Evolutionary conservation across 2,329 filamentous ascomycete genomes (phyloP), one percentile per base, ranked within the genome.

Genomic region (Cryoendolithus antarcticus): DNA sequence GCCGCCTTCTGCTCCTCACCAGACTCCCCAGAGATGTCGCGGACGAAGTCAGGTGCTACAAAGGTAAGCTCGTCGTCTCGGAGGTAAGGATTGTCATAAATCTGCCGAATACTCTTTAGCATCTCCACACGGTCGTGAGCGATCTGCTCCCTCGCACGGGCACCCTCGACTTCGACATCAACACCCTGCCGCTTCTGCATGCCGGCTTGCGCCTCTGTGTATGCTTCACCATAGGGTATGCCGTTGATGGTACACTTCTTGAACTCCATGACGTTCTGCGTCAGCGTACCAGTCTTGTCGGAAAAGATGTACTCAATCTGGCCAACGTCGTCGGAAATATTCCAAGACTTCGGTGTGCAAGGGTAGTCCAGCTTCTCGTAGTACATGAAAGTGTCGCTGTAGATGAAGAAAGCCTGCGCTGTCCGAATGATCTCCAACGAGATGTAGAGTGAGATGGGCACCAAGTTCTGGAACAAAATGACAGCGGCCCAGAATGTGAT

Each of bases 251-350:
- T 93, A 40, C 82, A 86, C 62, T 98, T 98, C 62, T 96, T 98
- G 74, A 96, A 98, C 60, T 98, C 93, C 91, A 93, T 93, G 38
- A 93, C 82, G 58, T 93, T 93, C 54, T 93, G 85, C 0, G 85
- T 93, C 47, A 93, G 65, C 2, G 85, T 93, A 42, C 85, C 85
- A 0, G 85, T 93, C 64, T 93, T 93, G 69, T 93, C 85, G 0
- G 85, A 95, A 62, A 98, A 98, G 49, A 98, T 94, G 66, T 96
- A 98, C 62, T 96, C 91, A 46, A 98, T 94, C 63, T 98, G 91
- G 9, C 91, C 91, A 34, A 98, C 71, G 53, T 98, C 93, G 56
- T 98, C 91, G 1, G 89, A 96, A 37, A 98, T 96, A 58, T 96
- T 98, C 91, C 91, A 98, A 0, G 88, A 86, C 57, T 96, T 96